Evolutionary conservation across 2,329 filamentous ascomycete genomes (phyloP), one percentile per base, ranked within the genome.

Genomic region (Arachnopeziza araneosa): DNA sequence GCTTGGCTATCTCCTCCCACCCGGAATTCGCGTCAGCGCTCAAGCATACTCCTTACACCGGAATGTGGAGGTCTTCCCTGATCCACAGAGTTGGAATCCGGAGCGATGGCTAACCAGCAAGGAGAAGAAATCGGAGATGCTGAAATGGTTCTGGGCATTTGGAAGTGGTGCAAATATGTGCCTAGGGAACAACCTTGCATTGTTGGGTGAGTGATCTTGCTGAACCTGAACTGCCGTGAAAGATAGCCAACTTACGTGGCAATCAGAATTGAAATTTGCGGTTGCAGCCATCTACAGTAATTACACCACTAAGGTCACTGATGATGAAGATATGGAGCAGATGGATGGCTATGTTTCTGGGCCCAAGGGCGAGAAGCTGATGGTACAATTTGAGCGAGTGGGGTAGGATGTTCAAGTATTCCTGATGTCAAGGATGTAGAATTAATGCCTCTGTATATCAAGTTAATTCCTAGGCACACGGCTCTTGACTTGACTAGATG

Each of bases 201-300:
- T 82, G 71, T 76, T 81, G 60, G 78, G 80, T 83, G 67, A 58
- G 78, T 23, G 62, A 52, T 3, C 17, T 48, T 22, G 49, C 44
- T 49, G 21, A 23, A 1, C 32, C 50, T 21, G 7, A 49, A 32
- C n/a, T 6, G 7, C 17, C 36, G 10, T 14, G 12, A 17, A 44
- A 19, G 19, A 23, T 23, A 19, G 23, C 23, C 52, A 26, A 26
- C 19, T 26, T 10, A 24, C 19, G 30, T 30, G 56, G 17, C 24
- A 24, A 67, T 69, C 67, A 88, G 88, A 90, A 65, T 90, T 92
- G 76, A 92, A 92, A 73, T 78, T 88, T 52, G 82, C 87, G 5
- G 75, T 88, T 36, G 87, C 88, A 0, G 82, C 83, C 1, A 82
- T 95, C 5, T 93, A 91, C 71, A 82, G 83, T 2, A 89, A 86